Evolutionary conservation across 106 monocot genomes (phyloP), one percentile per base, ranked within the genome.

Genomic region (Iris macrosiphon): DNA sequence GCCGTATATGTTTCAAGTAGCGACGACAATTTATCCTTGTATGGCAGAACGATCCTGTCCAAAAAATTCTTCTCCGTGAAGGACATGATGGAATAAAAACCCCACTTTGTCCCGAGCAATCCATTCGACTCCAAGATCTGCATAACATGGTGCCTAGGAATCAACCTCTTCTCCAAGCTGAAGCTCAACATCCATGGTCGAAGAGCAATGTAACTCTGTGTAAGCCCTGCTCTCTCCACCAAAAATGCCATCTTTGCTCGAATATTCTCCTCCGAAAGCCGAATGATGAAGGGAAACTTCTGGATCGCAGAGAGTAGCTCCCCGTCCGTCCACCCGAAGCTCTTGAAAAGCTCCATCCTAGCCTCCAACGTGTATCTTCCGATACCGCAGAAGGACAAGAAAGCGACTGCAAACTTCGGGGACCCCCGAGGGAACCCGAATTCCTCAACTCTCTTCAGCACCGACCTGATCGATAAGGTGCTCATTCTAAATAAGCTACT

Each of bases 191-290:
- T n/a, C 10, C 3, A 7, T 37, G 57, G 57, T 16, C 39, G 38
- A 9, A 7, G 14, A 24, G 15, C 31, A 20, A 57, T 9, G 18
- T 57, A 57, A 26, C 38, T 38, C 17, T 19, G 38, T 6, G 34
- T 39, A 6, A 19, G 39, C n/a, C 57, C 57, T n/a, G 40, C 25
- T 40, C 32, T 34, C 1, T 57, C 31, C 14, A 39, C 24, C 20
- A 57, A 57, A 24, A 57, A 57, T 9, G 5, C 14, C 13, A 23
- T 19, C 4, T 35, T 57, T 10, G 21, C 24, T 15, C 13, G 21
- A 19, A 57, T 15, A 41, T 26, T 57, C 25, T 57, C 39, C 40
- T 40, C 25, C n/a, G 57, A 57, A 6, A 57, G n/a, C 18, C 12
- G 10, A 0, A 57, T 4, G 4, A 57, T 25, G 22, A 15, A 22